Evolutionary conservation across 225 moss, liverwort and hornwort genomes (phyloP), one percentile per base, ranked within the genome.

Genomic region (Takakia lepidozioides): DNA sequence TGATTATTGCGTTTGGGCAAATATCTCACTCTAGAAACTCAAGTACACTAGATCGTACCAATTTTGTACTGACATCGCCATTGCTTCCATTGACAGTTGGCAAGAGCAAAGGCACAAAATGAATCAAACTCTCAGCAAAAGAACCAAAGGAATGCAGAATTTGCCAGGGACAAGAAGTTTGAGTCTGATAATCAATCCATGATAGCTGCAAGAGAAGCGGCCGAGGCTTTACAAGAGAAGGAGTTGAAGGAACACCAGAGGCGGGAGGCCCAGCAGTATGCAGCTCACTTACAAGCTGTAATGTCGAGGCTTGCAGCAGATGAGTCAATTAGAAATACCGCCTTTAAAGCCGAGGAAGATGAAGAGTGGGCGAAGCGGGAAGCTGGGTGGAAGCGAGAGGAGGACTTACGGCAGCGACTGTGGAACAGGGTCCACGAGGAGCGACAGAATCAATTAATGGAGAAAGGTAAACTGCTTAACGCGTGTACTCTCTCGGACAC

Each of bases 281-380:
- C 78, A 20, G 70, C 70, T 49, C 87, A 91, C 29, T 55, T 99
- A 25, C 69, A 82, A 50, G 71, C 87, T n/a, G 58, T 87, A 70
- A 72, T 81, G 82, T 52, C 58, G 22, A 81, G 70, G 49, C 81
- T 85, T 30, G 64, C 20, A 46, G 85, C 73, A 6, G 76, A 87
- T 29, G 83, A 87, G 8, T 67, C 82, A 1, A 38, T 65, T 2
- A 68, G 49, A 14, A 73, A 81, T 57, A 81, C 83, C 2, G 71
- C 83, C 16, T 80, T 87, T 59, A 85, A 85, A 66, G 85, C 85
- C n/a, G 78, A 87, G 48, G 98, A 87, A 63, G 98, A 91, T 68
- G 85, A 80, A 30, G 98, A 99, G 59, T 99, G 87, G 91, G 87
- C 78, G 5, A 99, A 91, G 61, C 63, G 81, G 62, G 98, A 99